Evolutionary conservation across 1,139 yeast species (phyloP).

Genomic region (Sugiyamaella sp.): DNA sequence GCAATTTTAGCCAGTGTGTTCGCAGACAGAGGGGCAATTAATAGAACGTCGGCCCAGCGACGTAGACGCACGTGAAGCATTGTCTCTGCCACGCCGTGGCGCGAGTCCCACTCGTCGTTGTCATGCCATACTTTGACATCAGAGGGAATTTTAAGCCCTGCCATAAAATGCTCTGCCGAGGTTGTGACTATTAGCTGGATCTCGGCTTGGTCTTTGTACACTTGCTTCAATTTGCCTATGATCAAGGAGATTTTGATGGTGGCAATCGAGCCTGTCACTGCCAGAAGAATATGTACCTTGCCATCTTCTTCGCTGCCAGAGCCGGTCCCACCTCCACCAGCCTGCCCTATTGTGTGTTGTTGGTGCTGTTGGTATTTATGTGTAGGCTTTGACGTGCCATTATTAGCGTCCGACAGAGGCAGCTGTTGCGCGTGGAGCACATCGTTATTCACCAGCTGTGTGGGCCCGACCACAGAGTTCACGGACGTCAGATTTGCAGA

Average conservation of each 20-base stretch:
- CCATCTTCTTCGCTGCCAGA: constrained; percentile 35
- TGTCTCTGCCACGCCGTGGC: constrained; percentile 58
- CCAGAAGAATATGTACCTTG: constrained; percentile 82
- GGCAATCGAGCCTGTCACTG: constrained; percentile 96
- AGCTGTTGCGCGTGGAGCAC: constrained; percentile 1
- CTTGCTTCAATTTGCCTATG: constrained; percentile 32
- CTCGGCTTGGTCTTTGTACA: constrained; percentile 49
- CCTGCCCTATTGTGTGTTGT: constrained; percentile 13
- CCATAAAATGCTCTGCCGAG: constrained; percentile 78
- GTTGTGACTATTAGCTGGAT: constrained; percentile 86
- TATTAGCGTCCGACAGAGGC: constrained; percentile 5
- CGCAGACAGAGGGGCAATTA: constrained; percentile 92
- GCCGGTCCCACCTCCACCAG: constrained; percentile 1
- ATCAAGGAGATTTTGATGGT: constrained; percentile 68
- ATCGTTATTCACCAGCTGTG: not conserved
- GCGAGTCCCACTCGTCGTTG: constrained; percentile 82
- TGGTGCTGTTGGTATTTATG: constrained; percentile 16
- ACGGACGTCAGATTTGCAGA: not conserved
- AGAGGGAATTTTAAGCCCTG: constrained; percentile 74
- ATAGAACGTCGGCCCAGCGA: constrained; percentile 92
- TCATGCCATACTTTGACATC: constrained; percentile 94
- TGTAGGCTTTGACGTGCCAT: not conserved
- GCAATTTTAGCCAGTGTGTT: constrained; percentile 90
- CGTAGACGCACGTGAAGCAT: constrained; percentile 86
- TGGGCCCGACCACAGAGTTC: not conserved